Evolutionary conservation across 208 protist species (phyloP), one percentile per base, ranked within the genome.

Genomic region (Willaertia magna): DNA sequence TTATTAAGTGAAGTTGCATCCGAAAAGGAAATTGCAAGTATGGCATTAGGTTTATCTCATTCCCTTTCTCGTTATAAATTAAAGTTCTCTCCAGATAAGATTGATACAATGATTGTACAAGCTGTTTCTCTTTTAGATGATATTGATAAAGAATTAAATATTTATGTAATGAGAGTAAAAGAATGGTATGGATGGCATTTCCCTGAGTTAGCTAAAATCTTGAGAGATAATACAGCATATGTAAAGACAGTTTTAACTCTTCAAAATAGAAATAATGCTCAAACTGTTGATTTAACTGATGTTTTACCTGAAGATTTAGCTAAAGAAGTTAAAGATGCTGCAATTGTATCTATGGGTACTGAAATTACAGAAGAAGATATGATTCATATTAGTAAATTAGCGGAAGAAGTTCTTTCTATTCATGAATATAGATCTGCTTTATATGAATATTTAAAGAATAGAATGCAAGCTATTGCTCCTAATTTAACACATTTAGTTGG

Each of bases 71-170:
- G 98, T 86, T 99, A 99, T 92, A 99, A 99, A 91, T 92, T 99
- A 55, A 99, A 99, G 92, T 99, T 99, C 92, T 98, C 94, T 42
- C 97, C 98, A 9, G 97, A 99, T 89, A 99, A 99, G 94, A 97
- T 99, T 85, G 99, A 99, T 87, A 98, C 98, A 88, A 99, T 99
- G 98, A 98, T 99, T 76, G 97, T 99, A 79, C 98, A 99, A 92
- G 98, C 98, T 42, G 98, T 99, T 78, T 92, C 93, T 11, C 92
- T 99, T 22, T 91, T 99, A 4, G 98, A 99, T 88, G 98, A 99
- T 87, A 88, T 99, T 12, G 97, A 99, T 90, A 99, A 99, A 91
- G 98, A 99, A 90, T 94, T 99, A 76, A 99, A 99, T 92, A 99
- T 97, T 86, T 99, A 99, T 90, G 97, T 95, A 11, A 99, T 99